A percentile compares a stretch with the other conserved stretches of the same genome.
These are phyloP conservation scores for Flaveria ramosissima DNA, from an alignment of 129 eudicot species.

Conservation along the genomic window DNA sequence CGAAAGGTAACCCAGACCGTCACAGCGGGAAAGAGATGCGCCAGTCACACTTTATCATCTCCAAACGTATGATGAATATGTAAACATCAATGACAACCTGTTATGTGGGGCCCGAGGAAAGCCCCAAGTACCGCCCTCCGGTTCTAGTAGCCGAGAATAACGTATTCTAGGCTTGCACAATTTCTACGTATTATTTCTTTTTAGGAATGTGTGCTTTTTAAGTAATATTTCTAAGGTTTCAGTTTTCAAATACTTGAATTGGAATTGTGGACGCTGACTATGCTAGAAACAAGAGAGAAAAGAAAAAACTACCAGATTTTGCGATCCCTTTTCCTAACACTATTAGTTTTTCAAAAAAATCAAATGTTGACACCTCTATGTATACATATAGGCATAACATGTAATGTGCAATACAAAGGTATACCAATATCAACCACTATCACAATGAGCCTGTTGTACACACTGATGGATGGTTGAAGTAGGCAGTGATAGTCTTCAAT, in stretches of 20 bases:
- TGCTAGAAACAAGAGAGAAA: neutral
- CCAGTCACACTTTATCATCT: no score
- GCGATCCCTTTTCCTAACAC: neutral
- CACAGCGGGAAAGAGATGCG: no score
- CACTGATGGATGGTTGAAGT: constrained; percentile 49
- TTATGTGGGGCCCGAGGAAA: no score
- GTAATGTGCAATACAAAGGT: constrained; percentile 4
- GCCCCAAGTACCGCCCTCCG: no score
- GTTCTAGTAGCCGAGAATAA: no score
- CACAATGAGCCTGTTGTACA: constrained; percentile 15
- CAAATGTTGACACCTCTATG: neutral
- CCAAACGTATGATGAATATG: no score
- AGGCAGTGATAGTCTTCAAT: constrained; percentile 89
- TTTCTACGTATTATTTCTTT: no score
- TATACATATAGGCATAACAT: constrained; percentile 3
- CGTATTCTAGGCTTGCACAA: no score
- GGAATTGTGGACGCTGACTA: neutral
- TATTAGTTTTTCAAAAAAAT: neutral
- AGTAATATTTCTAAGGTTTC: neutral
- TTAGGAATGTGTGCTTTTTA: no score
- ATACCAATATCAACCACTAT: neutral
- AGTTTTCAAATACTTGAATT: no score
- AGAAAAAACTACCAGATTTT: neutral
- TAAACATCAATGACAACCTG: no score
- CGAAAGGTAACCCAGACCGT: no score